These are phyloP conservation scores for Solanum sitiens DNA, from an alignment of 257 asterid genomes.

Conservation along the genomic window DNA sequence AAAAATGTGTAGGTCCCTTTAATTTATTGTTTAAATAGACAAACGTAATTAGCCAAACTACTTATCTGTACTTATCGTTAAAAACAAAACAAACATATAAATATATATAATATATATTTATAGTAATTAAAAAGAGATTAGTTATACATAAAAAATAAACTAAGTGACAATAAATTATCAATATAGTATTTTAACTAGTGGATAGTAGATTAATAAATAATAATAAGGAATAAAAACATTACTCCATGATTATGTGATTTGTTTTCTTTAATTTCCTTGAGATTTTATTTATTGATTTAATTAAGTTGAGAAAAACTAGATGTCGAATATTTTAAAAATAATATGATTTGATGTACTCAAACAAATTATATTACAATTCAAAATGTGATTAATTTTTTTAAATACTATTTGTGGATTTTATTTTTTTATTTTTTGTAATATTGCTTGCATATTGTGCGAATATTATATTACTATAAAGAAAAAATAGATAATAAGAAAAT, in stretches of 20 bases:
- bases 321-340: background rate
- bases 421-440: too few species aligned
- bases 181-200: background rate
- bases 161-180: background rate
- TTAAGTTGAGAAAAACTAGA: background rate
- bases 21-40: background rate
- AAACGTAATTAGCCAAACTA: background rate
- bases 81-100: background rate
- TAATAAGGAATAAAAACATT: background rate
- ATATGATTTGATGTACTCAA: background rate
- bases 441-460: background rate
- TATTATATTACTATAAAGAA: background rate
- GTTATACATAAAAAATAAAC: background rate
- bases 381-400: too few species aligned
- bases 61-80: background rate
- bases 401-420: background rate
- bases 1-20: background rate
- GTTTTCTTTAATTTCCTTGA: background rate
- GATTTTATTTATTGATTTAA: background rate
- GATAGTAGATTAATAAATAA: too few species aligned
- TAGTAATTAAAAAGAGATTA: background rate
- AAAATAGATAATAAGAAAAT: background rate
- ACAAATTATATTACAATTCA: background rate
- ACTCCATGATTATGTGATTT: background rate
- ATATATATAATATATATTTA: too few species aligned